phyloP scores from a whole-genome alignment of 1,284 basidiomycete genomes.

The Malassezia furfur region DNA sequence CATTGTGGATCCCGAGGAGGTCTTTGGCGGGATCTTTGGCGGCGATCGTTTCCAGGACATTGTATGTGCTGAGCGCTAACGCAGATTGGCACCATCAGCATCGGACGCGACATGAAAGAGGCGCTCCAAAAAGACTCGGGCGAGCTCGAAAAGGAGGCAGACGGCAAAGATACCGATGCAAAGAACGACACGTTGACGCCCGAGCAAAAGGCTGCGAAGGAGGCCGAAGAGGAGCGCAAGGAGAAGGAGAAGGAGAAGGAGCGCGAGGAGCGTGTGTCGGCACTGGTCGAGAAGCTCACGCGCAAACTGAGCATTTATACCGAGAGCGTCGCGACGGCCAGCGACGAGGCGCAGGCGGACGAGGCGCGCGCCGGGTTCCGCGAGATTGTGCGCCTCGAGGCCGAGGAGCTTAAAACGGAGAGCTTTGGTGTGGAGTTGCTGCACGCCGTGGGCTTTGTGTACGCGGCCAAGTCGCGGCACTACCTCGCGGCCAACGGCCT shows the following conservation, averaged over 20 bases:
- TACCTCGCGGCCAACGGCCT: constrained; percentile 39
- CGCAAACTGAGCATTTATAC: constrained; percentile 85
- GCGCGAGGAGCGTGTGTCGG: constrained; percentile 67
- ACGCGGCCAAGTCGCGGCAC: constrained; percentile 52
- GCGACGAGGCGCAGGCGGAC: constrained; percentile 60
- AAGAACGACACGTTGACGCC: constrained; percentile 56
- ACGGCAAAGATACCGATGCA: constrained; percentile 5
- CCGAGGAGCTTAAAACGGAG: constrained; percentile 58
- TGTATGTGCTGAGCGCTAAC: constrained; percentile 12
- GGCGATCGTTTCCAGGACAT: constrained; percentile 73
- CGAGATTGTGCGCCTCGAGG: constrained; percentile 43
- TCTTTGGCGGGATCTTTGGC: constrained; percentile 58
- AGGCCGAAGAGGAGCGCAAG: constrained; percentile 57
- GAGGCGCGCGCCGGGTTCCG: constrained; percentile 37
- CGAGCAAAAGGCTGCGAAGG: constrained; percentile 69
- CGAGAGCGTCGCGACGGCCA: constrained; percentile 67
- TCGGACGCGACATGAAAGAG: constrained; percentile 93
- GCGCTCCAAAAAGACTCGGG: constrained; percentile 86
- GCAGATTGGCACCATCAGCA: constrained; percentile 64
- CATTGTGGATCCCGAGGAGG: constrained; percentile 66
- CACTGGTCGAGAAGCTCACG: constrained; percentile 71
- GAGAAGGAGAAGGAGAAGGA: constrained; percentile 72
- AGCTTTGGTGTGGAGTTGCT: constrained; percentile 87
- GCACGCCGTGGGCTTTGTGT: constrained; percentile 82
- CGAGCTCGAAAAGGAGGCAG: constrained; percentile 48